Percentiles rank a stretch among this genome's conserved stretches.
Conservation (phyloP, 2,329 filamentous ascomycete genomes). For the Xylariales sp. region DNA sequence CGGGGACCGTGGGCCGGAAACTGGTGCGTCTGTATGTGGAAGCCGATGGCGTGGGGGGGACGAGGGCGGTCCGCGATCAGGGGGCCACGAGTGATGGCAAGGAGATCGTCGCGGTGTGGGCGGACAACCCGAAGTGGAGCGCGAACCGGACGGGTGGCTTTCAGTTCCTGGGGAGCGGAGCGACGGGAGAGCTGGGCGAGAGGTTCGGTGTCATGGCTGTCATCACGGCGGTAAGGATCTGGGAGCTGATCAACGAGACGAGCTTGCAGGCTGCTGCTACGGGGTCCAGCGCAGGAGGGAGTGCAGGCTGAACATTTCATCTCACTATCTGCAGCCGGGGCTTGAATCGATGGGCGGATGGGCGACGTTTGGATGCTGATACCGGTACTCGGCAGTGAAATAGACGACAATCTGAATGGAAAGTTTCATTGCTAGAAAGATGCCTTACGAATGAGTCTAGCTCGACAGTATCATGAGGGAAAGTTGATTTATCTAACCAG, state of each 20-base stretch:
- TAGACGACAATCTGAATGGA: too few species aligned
- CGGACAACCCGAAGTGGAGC: constrained; percentile 21
- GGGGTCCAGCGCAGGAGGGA: not conserved
- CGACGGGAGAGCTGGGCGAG: constrained; percentile 33
- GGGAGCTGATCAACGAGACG: constrained; percentile 13
- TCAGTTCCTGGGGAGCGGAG: constrained; percentile 34
- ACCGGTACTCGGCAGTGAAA: too few species aligned
- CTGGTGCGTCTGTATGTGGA: constrained; percentile 30
- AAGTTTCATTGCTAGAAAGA: too few species aligned
- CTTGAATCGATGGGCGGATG: too few species aligned
- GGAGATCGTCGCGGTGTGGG: constrained; percentile 39
- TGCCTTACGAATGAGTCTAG: too few species aligned
- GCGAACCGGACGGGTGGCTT: constrained; percentile 24
- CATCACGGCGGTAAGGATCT: constrained; percentile 30
- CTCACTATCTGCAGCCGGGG: not conserved
- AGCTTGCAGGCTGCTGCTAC: constrained; percentile 5
- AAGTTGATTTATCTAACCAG: too few species aligned
- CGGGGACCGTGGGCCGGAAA: constrained; percentile 34
- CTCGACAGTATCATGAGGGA: too few species aligned
- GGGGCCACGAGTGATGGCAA: constrained; percentile 28
- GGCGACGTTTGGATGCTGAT: too few species aligned
- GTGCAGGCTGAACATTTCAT: too few species aligned
- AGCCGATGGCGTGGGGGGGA: constrained; percentile 11
- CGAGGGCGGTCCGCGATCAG: constrained; percentile 12
- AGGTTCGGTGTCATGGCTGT: constrained; percentile 40